Evolutionary conservation across 2,329 filamentous ascomycete species (phyloP).

Genomic region (Ilyonectria sp.): DNA sequence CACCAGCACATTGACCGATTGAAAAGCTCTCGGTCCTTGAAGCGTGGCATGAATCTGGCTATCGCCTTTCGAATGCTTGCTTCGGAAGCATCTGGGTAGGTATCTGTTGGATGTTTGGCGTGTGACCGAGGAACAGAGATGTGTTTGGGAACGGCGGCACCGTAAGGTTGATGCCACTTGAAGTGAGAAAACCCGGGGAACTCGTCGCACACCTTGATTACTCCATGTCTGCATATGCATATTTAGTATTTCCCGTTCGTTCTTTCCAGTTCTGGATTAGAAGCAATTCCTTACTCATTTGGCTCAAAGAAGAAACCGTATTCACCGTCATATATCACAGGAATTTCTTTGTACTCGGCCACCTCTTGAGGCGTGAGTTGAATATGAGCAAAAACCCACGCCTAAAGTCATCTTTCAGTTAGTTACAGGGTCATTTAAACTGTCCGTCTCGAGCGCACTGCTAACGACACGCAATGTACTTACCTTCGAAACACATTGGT

Average conservation of each 20-base stretch:
- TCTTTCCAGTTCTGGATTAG: neutral
- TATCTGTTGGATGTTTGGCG: constrained; percentile 21
- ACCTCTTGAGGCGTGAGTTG: constrained; percentile 21
- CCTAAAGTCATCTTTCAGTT: neutral
- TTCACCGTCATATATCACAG: constrained; percentile 21
- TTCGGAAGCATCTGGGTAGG: constrained; percentile 19
- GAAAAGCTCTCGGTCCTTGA: constrained; percentile 3
- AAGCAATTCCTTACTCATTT: constrained; percentile 12
- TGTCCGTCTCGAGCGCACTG: too few species aligned
- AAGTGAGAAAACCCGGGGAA: constrained; percentile 25
- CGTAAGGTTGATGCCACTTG: constrained; percentile 15
- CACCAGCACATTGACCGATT: constrained; percentile 27
- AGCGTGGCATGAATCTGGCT: constrained; percentile 15
- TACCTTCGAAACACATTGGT: constrained; percentile 25
- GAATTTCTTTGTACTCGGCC: constrained; percentile 11
- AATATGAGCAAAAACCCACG: constrained; percentile 23
- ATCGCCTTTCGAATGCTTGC: constrained; percentile 16
- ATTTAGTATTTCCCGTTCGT: neutral
- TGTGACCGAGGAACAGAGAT: constrained; percentile 26
- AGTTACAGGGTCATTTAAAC: neutral
- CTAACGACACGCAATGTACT: neutral
- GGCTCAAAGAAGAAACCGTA: constrained; percentile 31
- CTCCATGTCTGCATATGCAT: constrained; percentile 3
- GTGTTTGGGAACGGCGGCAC: constrained; percentile 6
- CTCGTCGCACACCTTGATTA: constrained; percentile 27